These are phyloP conservation scores for Trifolium pratense DNA, from an alignment of 306 rosid genomes.

Conservation along the genomic window DNA sequence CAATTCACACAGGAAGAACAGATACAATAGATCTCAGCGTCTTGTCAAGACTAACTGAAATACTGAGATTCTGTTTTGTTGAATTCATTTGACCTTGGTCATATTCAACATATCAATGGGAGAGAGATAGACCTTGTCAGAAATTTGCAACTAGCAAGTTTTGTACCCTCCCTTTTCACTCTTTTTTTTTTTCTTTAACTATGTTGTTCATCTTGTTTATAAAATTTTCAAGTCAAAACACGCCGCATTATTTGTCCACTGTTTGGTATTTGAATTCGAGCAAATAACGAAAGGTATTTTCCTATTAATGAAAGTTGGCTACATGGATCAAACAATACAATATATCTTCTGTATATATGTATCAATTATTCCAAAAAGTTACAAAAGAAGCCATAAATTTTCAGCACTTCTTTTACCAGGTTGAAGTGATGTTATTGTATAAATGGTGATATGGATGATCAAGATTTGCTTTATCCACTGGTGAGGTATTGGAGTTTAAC, in stretches of 20 bases:
- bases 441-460: neutral
- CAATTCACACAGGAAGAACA: constrained; percentile 60
- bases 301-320: neutral
- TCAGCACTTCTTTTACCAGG: neutral
- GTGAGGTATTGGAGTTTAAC: too few relatives aligned
- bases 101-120: constrained; percentile 24
- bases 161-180: constrained; percentile 19
- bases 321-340: too few relatives aligned
- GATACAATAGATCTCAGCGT: constrained; percentile 65
- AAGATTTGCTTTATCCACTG: neutral
- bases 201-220: constrained; percentile 5
- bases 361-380: too few relatives aligned
- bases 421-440: neutral
- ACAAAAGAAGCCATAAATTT: neutral
- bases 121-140: constrained; percentile 19
- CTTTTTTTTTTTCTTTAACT: constrained; percentile 2
- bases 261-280: constrained; percentile 19
- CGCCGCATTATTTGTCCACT: constrained; percentile 14
- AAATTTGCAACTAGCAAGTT: constrained; percentile 17
- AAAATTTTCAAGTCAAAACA: neutral
- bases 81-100: constrained; percentile 35
- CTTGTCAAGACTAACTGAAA: constrained; percentile 41
- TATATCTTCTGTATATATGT: too few relatives aligned
- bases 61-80: constrained; percentile 30
- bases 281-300: constrained; percentile 1